Base-by-base conservation (phyloP, 345 rosid genomes). In the Citrus mangshanensis region DNA sequence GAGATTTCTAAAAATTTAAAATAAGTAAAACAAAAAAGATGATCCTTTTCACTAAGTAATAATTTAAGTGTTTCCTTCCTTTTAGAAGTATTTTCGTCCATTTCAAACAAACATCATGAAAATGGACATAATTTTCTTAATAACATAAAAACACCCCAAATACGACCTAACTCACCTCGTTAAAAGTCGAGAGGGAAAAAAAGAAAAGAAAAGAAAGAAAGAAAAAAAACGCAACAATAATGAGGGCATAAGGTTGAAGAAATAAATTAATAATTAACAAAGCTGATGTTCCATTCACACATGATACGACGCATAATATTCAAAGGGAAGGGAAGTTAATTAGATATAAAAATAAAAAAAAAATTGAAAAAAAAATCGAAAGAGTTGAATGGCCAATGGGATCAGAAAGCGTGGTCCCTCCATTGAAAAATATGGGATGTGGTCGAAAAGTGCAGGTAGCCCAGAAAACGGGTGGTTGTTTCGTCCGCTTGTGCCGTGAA, bases 371-470 rank as follows among this genome's bases (percentile, higher is more conserved):
- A 19, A 16, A 19, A 6, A 30, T 64, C 3, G 10, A 68, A 71
- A 4, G 68, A 46, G 73, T 18, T 22, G 58, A 54, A 54, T 18
- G 58, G 58, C 58, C 58, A 54, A 54, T 54, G 62, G 60, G n/a
- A 51, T 14, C 9, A 30, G 5, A n/a, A 35, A 46, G 18, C 3
- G 72, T 66, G 78, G 81, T 72, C 82, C 78, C 62, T 62, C 7
- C 42, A 32, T 64, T 83, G 58, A 75, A 68, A 37, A 21, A 7
- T 40, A 74, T 59, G 30, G 40, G 19, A 58, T 80, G 84, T 76
- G 80, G 79, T 82, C 78, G 80, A 84, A 85, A 87, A 82, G 83
- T 83, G 70, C 86, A 86, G 83, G 78, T 73, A 86, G 80, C 79
- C 84, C 81, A 79, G 85, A 85, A 80, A 82, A 83, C 80, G 72